These are phyloP conservation scores for Beauveria bassiana DNA, from an alignment of 2,329 filamentous ascomycete genomes.

Conservation along the genomic window DNA sequence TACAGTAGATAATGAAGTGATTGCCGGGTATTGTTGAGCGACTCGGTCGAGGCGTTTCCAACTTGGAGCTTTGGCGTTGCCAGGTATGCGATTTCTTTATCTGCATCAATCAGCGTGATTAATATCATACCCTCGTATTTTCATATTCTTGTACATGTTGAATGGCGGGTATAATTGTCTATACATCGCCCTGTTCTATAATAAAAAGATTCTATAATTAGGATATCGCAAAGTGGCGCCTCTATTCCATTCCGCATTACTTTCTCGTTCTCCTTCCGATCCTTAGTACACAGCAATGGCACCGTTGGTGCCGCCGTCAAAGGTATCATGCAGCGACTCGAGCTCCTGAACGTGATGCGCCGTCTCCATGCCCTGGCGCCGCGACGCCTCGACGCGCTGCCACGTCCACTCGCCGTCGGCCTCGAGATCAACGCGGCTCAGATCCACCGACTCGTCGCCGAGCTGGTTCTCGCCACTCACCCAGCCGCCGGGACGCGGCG, in stretches of 20 bases:
- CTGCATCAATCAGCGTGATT: neutral
- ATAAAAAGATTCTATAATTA: neutral
- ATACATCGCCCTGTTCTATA: neutral
- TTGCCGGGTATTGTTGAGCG: neutral
- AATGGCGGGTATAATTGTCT: neutral
- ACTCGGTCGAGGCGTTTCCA: neutral
- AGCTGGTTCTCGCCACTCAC: conserved; percentile 36
- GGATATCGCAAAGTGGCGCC: neutral
- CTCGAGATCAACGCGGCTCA: conserved; percentile 28
- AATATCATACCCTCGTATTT: no score
- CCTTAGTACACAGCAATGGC: conserved; percentile 42
- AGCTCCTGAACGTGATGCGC: conserved; percentile 49
- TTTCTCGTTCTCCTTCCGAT: conserved; percentile 22
- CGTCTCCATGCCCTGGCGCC: conserved; percentile 46
- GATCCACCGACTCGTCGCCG: conserved; percentile 30
- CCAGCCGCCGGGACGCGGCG: conserved; percentile 63
- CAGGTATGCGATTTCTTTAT: neutral
- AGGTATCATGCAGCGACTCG: conserved; percentile 43
- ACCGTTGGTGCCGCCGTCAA: conserved; percentile 45
- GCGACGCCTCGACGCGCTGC: conserved; percentile 47
- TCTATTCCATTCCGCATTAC: neutral
- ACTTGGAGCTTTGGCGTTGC: neutral
- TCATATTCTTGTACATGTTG: conserved; percentile 1
- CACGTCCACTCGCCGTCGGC: conserved; percentile 46
- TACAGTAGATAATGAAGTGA: neutral